phyloP scores from a whole-genome alignment of 1,284 basidiomycete genomes.

The Ustilago nuda region DNA sequence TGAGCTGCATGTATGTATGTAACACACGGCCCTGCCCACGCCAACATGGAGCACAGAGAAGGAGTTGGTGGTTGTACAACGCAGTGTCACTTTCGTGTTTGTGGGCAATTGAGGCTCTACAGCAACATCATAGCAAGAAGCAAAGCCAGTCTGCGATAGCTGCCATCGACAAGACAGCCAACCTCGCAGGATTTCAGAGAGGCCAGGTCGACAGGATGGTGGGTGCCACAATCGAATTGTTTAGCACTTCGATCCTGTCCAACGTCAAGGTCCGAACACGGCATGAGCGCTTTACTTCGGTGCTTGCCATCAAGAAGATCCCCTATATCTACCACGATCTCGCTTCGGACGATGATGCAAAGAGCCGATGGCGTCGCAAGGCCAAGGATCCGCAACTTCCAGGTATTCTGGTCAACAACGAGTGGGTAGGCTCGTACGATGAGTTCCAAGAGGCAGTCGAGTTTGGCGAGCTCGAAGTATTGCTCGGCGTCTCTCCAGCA shows the following conservation, averaged over 20 bases:
- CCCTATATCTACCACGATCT: conserved; percentile 67
- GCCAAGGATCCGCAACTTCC: conserved; percentile 63
- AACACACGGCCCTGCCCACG: conserved; percentile 28
- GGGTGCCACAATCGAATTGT: conserved; percentile 64
- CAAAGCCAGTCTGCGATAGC: background rate
- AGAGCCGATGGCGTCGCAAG: conserved; percentile 66
- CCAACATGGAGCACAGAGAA: conserved; percentile 1
- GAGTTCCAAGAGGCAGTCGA: conserved; percentile 69
- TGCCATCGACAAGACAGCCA: background rate
- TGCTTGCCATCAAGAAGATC: conserved; percentile 64
- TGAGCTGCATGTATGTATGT: conserved; percentile 5
- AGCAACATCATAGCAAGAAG: background rate
- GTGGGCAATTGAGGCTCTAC: too few relatives aligned
- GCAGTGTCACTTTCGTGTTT: background rate
- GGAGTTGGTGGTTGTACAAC: conserved; percentile 8
- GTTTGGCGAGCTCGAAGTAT: conserved; percentile 65
- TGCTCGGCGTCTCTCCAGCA: conserved; percentile 51
- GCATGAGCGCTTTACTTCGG: conserved; percentile 65
- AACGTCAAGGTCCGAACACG: conserved; percentile 64
- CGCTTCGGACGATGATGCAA: conserved; percentile 66
- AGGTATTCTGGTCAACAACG: conserved; percentile 67
- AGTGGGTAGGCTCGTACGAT: conserved; percentile 67
- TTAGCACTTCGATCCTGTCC: conserved; percentile 67
- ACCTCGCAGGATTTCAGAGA: background rate
- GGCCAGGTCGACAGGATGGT: conserved; percentile 21